Evolutionary conservation across 768 basidiomycete species (phyloP).

Genomic region (Mycena crocata): DNA sequence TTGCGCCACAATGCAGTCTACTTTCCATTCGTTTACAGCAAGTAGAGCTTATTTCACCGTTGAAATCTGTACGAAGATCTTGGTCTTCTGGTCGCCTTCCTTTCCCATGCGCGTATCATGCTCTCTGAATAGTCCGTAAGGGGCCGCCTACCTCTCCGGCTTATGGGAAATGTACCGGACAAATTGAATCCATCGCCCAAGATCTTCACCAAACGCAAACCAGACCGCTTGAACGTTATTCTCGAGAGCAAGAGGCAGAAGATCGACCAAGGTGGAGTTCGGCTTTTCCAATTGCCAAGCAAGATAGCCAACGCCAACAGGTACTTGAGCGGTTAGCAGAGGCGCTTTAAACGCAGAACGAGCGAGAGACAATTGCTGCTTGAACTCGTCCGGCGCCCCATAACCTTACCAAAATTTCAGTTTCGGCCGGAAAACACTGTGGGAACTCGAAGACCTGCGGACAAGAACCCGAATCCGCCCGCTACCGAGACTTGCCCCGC

Average conservation of each 20-base stretch:
- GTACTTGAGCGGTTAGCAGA: slow-evolving; percentile 51
- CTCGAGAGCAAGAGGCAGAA: slow-evolving; percentile 64
- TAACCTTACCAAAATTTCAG: slow-evolving; percentile 54
- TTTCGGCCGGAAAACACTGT: slow-evolving; percentile 7
- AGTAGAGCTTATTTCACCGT: slow-evolving; percentile 68
- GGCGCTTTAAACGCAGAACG: slow-evolving; percentile 53
- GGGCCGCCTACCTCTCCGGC: too few species aligned
- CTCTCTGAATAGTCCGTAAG: too few species aligned
- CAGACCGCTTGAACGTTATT: slow-evolving; percentile 74
- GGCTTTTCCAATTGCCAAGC: slow-evolving; percentile 75
- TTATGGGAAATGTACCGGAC: too few species aligned
- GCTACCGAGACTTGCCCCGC: slow-evolving; percentile 72
- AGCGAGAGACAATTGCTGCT: slow-evolving; percentile 64
- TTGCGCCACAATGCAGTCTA: slow-evolving; percentile 83
- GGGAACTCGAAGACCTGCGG: slow-evolving; percentile 59
- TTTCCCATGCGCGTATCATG: slow-evolving; percentile 57
- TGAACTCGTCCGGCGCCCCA: slow-evolving; percentile 53
- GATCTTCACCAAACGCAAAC: slow-evolving; percentile 76
- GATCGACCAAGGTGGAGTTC: slow-evolving; percentile 48
- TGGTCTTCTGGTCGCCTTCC: slow-evolving; percentile 56
- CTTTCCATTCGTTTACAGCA: slow-evolving; percentile 75
- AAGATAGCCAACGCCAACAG: slow-evolving; percentile 82
- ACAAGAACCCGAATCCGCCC: slow-evolving; percentile 83
- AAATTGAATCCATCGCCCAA: slow-evolving; percentile 69
- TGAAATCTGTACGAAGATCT: slow-evolving; percentile 75